phyloP scores from a whole-genome alignment of 371 early-diverging fungal species.

The Chytridium lagenaria region DNA sequence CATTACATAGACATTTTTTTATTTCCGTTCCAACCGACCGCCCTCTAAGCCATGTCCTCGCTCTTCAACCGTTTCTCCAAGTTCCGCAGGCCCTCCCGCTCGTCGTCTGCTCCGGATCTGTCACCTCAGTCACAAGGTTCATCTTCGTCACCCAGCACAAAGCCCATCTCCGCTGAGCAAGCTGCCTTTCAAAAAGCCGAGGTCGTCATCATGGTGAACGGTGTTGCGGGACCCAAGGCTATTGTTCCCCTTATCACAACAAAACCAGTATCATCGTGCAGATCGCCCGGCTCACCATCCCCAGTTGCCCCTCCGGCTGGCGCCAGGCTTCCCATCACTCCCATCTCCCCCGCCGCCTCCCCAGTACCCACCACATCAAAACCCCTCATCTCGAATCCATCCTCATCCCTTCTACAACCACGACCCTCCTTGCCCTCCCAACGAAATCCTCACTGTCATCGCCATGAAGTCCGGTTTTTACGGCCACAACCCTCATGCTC shows the following conservation, averaged over 20 bases:
- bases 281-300: neutral
- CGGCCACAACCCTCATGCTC: constrained; percentile 34
- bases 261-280: neutral
- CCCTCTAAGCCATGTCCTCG: neutral
- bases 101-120: neutral
- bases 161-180: neutral
- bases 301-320: neutral
- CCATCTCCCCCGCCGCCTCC: too few relatives aligned
- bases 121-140: neutral
- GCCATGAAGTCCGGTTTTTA: constrained; percentile 46
- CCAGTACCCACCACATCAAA: too few relatives aligned
- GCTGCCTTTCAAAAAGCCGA: neutral
- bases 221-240: neutral
- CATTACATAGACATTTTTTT: too few relatives aligned
- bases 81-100: neutral
- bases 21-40: too few relatives aligned
- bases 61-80: neutral
- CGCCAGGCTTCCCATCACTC: neutral
- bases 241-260: neutral
- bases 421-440: constrained; percentile 38
- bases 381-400: too few relatives aligned
- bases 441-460: constrained; percentile 48
- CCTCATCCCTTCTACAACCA: neutral
- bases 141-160: neutral
- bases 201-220: neutral